A percentile compares a stretch with the other conserved stretches of the same genome.
These are phyloP conservation scores for Heracleum sosnowskyi DNA, from an alignment of 129 eudicot species.

Conservation along the genomic window DNA sequence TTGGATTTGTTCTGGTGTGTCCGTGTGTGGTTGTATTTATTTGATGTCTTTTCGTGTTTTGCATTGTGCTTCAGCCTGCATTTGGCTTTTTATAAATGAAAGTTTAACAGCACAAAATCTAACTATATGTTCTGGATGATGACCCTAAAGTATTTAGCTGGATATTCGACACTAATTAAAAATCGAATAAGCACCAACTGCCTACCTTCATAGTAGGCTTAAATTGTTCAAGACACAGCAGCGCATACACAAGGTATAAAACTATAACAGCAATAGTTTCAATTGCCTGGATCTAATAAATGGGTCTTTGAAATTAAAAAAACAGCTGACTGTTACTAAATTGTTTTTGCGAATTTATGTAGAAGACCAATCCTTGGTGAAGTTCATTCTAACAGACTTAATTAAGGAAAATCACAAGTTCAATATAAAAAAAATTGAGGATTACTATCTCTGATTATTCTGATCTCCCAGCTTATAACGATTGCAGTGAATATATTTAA, in stretches of 20 bases:
- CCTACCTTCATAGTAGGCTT: not conserved
- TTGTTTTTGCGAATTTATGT: too few species aligned
- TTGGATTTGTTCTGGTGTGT: slow-evolving; percentile 4
- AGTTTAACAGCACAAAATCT: slow-evolving; percentile 8
- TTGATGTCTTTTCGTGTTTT: not conserved
- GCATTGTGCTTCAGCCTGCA: slow-evolving; percentile 5
- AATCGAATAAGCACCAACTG: slow-evolving; percentile 4
- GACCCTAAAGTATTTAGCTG: slow-evolving; percentile 1
- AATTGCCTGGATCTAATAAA: not conserved
- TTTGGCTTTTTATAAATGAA: not conserved
- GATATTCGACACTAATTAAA: slow-evolving; percentile 10
- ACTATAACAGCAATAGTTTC: not conserved
- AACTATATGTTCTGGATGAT: slow-evolving; percentile 17
- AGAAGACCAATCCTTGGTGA: too few species aligned
- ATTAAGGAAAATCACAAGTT: not conserved
- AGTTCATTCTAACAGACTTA: not conserved
- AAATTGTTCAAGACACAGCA: not conserved
- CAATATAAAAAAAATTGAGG: not conserved
- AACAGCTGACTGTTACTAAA: not conserved
- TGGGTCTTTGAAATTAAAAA: not conserved
- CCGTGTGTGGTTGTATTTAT: not conserved
- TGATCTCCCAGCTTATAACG: not conserved
- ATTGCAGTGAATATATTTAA: too few species aligned
- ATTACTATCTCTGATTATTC: not conserved
- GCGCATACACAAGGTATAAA: not conserved